Conservation (phyloP, 2,329 filamentous ascomycete genomes). For the Fusarium nanum region DNA sequence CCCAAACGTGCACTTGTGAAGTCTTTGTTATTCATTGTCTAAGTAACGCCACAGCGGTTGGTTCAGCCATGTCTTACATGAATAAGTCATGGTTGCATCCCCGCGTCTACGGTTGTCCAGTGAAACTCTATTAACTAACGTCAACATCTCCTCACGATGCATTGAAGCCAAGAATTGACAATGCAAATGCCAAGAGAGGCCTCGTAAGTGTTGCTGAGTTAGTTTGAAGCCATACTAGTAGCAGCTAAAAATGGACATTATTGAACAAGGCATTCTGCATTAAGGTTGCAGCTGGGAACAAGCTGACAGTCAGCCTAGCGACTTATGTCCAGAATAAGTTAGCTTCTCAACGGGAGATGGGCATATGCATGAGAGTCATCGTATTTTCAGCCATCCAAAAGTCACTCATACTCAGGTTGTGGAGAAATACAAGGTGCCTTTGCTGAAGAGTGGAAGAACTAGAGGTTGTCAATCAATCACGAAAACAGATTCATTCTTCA, state of each 20-base stretch:
- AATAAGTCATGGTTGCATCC: neutral
- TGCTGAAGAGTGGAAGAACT: too few species aligned
- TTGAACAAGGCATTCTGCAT: neutral
- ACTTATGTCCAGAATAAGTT: neutral
- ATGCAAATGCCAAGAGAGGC: neutral
- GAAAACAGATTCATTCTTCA: neutral
- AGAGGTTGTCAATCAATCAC: too few species aligned
- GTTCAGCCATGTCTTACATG: slow-evolving; percentile 1
- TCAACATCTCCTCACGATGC: neutral
- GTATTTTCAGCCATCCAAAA: neutral
- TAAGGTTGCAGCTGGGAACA: neutral
- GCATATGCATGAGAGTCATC: neutral
- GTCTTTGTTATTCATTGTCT: neutral
- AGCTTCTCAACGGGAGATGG: neutral
- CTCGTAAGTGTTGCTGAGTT: neutral
- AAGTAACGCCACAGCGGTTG: slow-evolving; percentile 1
- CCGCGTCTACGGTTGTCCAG: neutral
- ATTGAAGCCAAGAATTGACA: neutral
- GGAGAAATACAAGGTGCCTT: too few species aligned
- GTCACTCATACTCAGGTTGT: neutral
- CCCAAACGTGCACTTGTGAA: neutral
- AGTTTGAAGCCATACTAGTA: neutral
- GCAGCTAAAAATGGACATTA: neutral
- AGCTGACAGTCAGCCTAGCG: neutral
- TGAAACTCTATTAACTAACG: neutral